Percentiles rank a stretch among this genome's conserved stretches.
Conservation (phyloP, 1,139 yeast species). For the Blastobotrys ciferrii region DNA sequence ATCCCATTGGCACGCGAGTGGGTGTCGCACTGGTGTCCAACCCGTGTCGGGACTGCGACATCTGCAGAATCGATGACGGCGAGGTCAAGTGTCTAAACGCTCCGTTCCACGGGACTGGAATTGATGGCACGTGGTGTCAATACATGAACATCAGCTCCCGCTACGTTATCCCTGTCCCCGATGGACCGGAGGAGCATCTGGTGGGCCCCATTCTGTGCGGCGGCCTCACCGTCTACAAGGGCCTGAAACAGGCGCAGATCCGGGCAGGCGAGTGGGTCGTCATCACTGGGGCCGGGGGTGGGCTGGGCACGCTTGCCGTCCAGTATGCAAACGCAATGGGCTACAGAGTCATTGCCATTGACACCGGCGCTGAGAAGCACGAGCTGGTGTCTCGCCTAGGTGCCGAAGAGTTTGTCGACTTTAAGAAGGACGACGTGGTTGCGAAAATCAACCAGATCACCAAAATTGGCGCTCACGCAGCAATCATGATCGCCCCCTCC, state of each 20-base stretch:
- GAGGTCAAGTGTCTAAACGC: slow-evolving; percentile 24
- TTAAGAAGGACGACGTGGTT: slow-evolving; percentile 40
- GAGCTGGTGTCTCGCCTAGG: slow-evolving; percentile 53
- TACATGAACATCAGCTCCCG: slow-evolving; percentile 74
- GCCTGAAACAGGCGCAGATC: slow-evolving; percentile 60
- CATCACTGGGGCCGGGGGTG: slow-evolving; percentile 77
- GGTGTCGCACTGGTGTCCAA: slow-evolving; percentile 27
- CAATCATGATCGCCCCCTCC: slow-evolving; percentile 68
- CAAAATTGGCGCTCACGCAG: slow-evolving; percentile 69
- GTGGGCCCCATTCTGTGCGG: slow-evolving; percentile 74
- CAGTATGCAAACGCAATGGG: slow-evolving; percentile 79
- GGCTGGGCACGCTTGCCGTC: slow-evolving; percentile 69
- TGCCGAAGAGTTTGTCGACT: slow-evolving; percentile 67
- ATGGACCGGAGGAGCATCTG: slow-evolving; percentile 61
- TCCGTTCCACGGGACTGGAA: slow-evolving; percentile 55
- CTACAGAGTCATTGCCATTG: slow-evolving; percentile 64
- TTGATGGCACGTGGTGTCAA: slow-evolving; percentile 75
- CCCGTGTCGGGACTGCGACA: slow-evolving; percentile 28
- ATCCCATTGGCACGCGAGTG: slow-evolving; percentile 26
- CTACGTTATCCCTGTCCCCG: slow-evolving; percentile 71
- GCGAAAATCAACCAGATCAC: slow-evolving; percentile 53
- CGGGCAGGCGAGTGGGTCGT: slow-evolving; percentile 71
- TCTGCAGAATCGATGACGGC: slow-evolving; percentile 23
- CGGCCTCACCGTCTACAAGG: slow-evolving; percentile 76
- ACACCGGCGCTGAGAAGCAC: slow-evolving; percentile 64